Base-by-base conservation (phyloP, 768 basidiomycete genomes). In the Psilocybe azurescens region DNA sequence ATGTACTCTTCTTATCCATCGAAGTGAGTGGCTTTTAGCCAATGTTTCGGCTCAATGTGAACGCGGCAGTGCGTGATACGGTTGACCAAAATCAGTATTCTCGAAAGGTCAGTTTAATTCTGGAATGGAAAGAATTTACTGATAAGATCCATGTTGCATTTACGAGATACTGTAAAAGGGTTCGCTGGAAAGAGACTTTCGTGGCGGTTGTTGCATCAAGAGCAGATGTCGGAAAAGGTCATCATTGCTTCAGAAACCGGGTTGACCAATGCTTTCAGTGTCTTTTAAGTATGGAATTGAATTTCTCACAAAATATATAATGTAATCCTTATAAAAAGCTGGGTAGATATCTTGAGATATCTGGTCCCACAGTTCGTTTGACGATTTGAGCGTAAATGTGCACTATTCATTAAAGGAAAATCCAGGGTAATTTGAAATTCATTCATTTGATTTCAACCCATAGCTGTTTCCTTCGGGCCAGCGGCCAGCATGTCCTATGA, bases 191-290 rank as follows among this genome's bases (percentile, higher is more conserved):
- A 63, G 51, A 56, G 64, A 10, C 63, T 69, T 48, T 64, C 64
- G 13, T 67, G 68, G 68, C 58, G 68, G 13, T 57, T 69, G 14
- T 47, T 69, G 28, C 52, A 66, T 46, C 67, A 65, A 38, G 64
- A 62, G 33, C 59, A 58, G 39, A 61, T 67, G 24, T 24, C 24
- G 24, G 59, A 63, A 38, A 56, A 60, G 46, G 53, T 44, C 18
- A 33, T 69, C 16, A 33, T 55, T 8, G 53, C 51, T 14, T 67
- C 67, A 9, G 68, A 69, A 53, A 28, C 30, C 11, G 61, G 63
- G 14, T 46, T 69, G 7, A 33, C 51, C 8, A 62, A 66, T 63
- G 68, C 67, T 11, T 56, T 56, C 30, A 18, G 30, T 5, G 50
- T 29, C 7, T 69, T 69, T 60, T 63, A 67, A 54, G 68, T 67